These are phyloP conservation scores for Zancudomyces culisetae DNA, from an alignment of 371 early-diverging fungal genomes.

Conservation along the genomic window DNA sequence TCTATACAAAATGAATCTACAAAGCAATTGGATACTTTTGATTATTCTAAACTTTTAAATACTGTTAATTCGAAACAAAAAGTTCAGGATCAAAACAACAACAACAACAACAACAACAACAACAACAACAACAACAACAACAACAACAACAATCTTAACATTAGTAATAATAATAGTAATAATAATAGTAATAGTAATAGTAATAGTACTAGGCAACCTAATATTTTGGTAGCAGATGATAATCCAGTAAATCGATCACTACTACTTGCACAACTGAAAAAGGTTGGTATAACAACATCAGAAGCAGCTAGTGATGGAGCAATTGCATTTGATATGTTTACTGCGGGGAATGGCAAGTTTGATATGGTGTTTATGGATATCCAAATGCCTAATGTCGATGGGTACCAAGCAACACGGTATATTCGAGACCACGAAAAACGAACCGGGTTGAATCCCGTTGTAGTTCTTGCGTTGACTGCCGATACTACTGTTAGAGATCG, in stretches of 20 bases:
- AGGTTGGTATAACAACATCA: not conserved
- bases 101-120: not conserved
- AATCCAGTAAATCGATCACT: not conserved
- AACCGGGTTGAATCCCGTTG: not conserved
- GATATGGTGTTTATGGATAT: conserved; percentile 65
- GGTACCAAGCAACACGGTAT: conserved; percentile 47
- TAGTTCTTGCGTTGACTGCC: not conserved
- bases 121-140: not conserved
- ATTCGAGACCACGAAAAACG: conserved; percentile 24
- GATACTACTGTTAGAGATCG: not conserved
- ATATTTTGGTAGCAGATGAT: not conserved
- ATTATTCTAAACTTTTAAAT: too few relatives aligned
- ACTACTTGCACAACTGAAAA: not conserved
- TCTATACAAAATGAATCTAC: too few relatives aligned
- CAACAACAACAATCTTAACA: not conserved
- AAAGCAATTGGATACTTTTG: too few relatives aligned
- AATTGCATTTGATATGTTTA: not conserved
- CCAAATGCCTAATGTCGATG: conserved; percentile 49
- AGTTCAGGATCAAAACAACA: not conserved
- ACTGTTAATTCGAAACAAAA: too few relatives aligned
- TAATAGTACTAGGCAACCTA: not conserved
- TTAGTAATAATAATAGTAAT: not conserved
- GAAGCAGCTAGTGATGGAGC: not conserved
- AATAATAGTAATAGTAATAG: not conserved
- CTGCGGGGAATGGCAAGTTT: conserved; percentile 16